Base-by-base conservation (phyloP, 2,329 filamentous ascomycete species). In the Septoria petroselini region DNA sequence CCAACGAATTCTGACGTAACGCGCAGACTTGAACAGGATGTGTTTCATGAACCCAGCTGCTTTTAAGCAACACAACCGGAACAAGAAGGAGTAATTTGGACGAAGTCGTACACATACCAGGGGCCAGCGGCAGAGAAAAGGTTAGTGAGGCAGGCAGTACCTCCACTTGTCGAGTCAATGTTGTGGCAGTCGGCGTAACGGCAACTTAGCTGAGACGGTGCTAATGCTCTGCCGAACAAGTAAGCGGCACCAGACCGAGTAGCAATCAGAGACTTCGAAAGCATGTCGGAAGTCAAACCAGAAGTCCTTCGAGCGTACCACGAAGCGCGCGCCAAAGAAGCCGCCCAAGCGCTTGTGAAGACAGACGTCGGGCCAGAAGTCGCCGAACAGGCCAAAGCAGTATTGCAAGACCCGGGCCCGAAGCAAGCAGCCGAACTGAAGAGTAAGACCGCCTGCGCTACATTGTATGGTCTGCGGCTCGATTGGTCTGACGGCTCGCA, bases 401-500 rank as follows among this genome's bases (percentile, higher is more conserved):
- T 42, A 12, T 18, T 48, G 29, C 46, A 48, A 29, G 39, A 42
- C 46, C 38, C 35, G 6, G 38, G 46, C 1, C 29, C 46, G 46
- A 48, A 48, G 39, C 46, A 48, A 42, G 46, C 38, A 21, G 46
- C 46, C 14, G 21, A 48, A 30, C 29, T 48, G 19, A 48, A 48
- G 23, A 42, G 46, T 48, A 48, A 48, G 46, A 29, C 21, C 33
- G 25, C 38, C 6, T 35, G 33, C 23, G 33, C 21, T 19, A 23
- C 29, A 31, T 17, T 39, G 14, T 39, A 39, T 35, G 43, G 43
- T n/a, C 35, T 47, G 17, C 43, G 31, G 34, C 39, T 47, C 38
- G 46, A 41, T 42, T 48, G 46, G 38, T 48, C 46, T 48, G 46
- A 48, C 46, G 39, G 46, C 19, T 37, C 30, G 38, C 46, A 48